Evolutionary conservation across 805 yeast species (phyloP), one percentile per base, ranked within the genome.

Genomic region (Martiniozyma abietophila): DNA sequence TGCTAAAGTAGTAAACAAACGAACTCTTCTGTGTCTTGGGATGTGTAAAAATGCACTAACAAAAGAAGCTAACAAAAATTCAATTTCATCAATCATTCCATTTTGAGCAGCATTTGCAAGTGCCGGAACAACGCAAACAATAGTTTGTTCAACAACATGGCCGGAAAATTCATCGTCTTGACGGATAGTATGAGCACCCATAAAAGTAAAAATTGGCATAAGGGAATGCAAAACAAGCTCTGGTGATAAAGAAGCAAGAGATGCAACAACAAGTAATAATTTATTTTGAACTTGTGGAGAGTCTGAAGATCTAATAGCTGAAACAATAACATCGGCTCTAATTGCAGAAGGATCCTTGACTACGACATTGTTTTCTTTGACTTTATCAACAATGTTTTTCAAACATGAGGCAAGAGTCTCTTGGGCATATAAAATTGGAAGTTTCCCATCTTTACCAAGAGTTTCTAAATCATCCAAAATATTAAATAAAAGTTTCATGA

Each of bases 161-260:
- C 80, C 80, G 1, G 96, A 85, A 51, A 83, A 89, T 53, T 85
- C 96, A 56, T 92, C 97, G 56, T 92, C 98, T 59, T 92, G 96
- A 50, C 95, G 79, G 34, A 92, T 74, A 10, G 96, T 88, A 50
- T 86, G 94, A 9, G 97, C 95, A 40, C 98, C 98, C 97, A 92
- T 92, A 49, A 92, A 92, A 1, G 98, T 92, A 65, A 92, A 92
- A 33, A 92, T 89, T n/a, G 98, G 98, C 98, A 92, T 92, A 7
- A 92, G 95, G 2, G 96, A 82, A 59, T 92, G 97, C 35, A 92
- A 64, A 19, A 92, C 86, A 20, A 81, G 74, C 50, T 89, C 96
- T 7, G 97, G 96, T 9, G 89, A 82, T 36, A 92, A 61, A 1
- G 85, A 66, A 1, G 97, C 97, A 45, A 92, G 63, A 31, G 85